Evolutionary conservation across 2,329 filamentous ascomycete species (phyloP).

Genomic region (Xylariaceae sp.): DNA sequence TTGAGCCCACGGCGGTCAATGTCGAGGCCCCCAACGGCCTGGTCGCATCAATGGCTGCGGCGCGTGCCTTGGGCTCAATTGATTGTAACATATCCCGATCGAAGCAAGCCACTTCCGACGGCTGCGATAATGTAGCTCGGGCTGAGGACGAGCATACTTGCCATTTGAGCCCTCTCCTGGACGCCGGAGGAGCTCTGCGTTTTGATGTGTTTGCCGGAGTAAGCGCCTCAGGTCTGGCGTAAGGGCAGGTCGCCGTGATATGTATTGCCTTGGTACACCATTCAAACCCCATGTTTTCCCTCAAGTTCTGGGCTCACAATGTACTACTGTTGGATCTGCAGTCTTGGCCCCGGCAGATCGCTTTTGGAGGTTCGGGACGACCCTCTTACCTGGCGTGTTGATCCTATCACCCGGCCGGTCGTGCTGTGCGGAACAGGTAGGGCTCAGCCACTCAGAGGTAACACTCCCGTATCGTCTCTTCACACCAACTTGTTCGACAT

Average conservation of each 20-base stretch:
- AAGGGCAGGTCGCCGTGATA: neutral
- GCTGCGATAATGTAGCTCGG: conserved; percentile 1
- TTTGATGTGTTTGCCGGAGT: neutral
- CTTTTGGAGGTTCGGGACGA: conserved; percentile 10
- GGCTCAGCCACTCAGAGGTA: too few relatives aligned
- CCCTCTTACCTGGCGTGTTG: neutral
- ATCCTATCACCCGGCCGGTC: too few relatives aligned
- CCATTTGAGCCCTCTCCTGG: neutral
- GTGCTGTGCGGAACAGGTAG: too few relatives aligned
- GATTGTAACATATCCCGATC: conserved; percentile 16
- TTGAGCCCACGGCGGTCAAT: conserved; percentile 30
- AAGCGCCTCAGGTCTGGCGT: neutral
- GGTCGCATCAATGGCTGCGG: conserved; percentile 26
- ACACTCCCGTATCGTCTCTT: too few relatives aligned
- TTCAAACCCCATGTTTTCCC: neutral
- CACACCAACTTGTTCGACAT: too few relatives aligned
- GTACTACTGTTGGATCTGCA: neutral
- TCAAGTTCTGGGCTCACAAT: neutral
- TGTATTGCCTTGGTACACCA: conserved; percentile 1
- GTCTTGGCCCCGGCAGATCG: conserved; percentile 4
- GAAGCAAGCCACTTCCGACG: conserved; percentile 3
- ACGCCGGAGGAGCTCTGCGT: neutral
- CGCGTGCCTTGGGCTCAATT: conserved; percentile 24
- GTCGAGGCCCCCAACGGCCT: conserved; percentile 30
- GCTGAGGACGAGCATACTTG: conserved; percentile 1